Base-by-base conservation (phyloP, 345 rosid genomes). In the Lumnitzera racemosa region DNA sequence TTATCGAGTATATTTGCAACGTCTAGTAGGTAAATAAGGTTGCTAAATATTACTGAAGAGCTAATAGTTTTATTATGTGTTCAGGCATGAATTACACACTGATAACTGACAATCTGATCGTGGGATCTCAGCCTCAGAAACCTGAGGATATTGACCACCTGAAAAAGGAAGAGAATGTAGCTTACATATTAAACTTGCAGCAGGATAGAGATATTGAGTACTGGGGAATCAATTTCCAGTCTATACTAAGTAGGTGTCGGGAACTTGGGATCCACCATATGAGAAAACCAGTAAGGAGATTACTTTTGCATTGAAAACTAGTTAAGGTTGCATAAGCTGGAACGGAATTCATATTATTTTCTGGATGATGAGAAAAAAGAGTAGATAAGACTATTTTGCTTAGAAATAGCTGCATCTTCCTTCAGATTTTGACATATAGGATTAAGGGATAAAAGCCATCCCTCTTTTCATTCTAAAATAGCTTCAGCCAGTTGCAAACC, bases 61-160 rank as follows among this genome's bases (percentile, higher is more conserved):
- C 49, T 43, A 24, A 58, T 46, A 15, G 12, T 60, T 24, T 10
- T 27, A 6, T 41, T 31, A 25, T 59, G 59, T 67, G 66, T 76
- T 59, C 78, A 91, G 96, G 98, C 69, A 87, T 89, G 98, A 91
- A 89, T 80, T 91, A 89, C 77, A 78, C 83, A 15, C 69, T 79
- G 76, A 81, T 91, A 80, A 82, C 85, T 46, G 82, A 87, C 46
- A 67, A 78, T 71, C 71, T 89, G 78, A 89, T 87, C 2, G 98
- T 89, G 74, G 98, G 95, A 13, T 91, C 92, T 2, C 96, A 89
- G 79, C 96, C 96, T 15, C 96, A 87, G 77, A 89, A 82, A 51
- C 88, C 89, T 0, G 86, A 83, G 74, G 98, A 91, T 55, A 78
- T 91, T 54, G 88, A 80, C 65, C 92, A 87, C 73, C 72, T 87